These are phyloP conservation scores for Saururus chinensis DNA, from an alignment of 164 flowering plant species.

Conservation along the genomic window DNA sequence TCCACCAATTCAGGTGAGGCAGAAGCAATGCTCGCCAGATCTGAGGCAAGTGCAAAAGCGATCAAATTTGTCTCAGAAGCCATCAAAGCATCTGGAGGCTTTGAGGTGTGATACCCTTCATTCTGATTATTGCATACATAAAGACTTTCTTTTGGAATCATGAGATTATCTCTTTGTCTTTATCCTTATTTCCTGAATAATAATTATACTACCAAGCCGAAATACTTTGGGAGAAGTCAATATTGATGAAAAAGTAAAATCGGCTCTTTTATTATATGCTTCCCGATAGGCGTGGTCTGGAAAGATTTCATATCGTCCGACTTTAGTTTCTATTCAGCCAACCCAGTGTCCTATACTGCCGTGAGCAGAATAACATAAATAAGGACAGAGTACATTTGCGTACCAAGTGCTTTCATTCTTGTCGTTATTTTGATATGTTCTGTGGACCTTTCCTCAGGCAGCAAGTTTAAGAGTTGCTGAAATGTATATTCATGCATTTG, in stretches of 20 bases:
- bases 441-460: conserved; percentile 46
- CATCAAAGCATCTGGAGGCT: conserved; percentile 59
- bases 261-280: too few relatives aligned
- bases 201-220: neutral
- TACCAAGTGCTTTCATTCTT: neutral
- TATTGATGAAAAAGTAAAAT: too few relatives aligned
- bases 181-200: neutral
- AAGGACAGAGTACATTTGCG: too few relatives aligned
- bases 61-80: conserved; percentile 42
- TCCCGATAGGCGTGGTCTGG: too few relatives aligned
- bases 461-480: conserved; percentile 82
- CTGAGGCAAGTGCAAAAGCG: conserved; percentile 67
- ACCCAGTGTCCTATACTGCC: too few relatives aligned
- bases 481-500: conserved; percentile 72
- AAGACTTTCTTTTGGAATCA: neutral
- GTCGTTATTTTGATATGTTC: conserved; percentile 1
- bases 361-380: too few relatives aligned
- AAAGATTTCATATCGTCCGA: too few relatives aligned
- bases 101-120: conserved; percentile 36
- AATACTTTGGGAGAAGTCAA: neutral
- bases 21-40: conserved; percentile 65
- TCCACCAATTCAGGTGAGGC: conserved; percentile 62
- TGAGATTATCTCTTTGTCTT: neutral
- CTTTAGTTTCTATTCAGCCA: too few relatives aligned
- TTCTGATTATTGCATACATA: neutral